These are phyloP conservation scores for Agaricus sinodeliciosus DNA, from an alignment of 768 basidiomycete genomes.

Conservation along the genomic window DNA sequence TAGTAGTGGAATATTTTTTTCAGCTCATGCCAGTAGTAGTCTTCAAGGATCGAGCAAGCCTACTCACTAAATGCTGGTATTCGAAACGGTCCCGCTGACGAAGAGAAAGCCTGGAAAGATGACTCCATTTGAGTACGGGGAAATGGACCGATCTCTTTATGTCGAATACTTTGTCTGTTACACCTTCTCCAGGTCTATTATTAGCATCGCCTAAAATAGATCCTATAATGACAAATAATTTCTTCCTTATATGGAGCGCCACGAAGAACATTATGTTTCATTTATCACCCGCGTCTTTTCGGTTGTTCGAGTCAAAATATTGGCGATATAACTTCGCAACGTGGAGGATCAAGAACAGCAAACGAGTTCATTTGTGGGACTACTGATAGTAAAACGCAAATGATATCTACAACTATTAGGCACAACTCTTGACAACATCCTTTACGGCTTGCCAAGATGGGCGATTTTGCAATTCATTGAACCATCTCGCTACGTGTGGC, in stretches of 20 bases:
- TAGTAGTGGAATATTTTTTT: background rate
- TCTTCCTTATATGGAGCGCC: constrained; percentile 16
- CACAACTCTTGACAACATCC: constrained; percentile 21
- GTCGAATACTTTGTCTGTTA: too few species aligned
- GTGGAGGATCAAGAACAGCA: too few species aligned
- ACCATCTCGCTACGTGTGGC: constrained; percentile 39
- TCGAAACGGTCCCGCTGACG: constrained; percentile 20
- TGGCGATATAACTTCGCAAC: too few species aligned
- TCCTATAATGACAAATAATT: too few species aligned
- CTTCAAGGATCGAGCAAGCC: constrained; percentile 69
- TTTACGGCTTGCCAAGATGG: constrained; percentile 45
- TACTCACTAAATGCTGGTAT: constrained; percentile 72
- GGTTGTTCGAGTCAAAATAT: too few species aligned
- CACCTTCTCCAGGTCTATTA: too few species aligned
- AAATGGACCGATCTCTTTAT: constrained; percentile 34
- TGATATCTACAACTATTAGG: constrained; percentile 21
- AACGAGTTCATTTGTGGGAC: too few species aligned
- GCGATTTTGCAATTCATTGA: constrained; percentile 29
- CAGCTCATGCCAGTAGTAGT: constrained; percentile 53
- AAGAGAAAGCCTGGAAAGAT: constrained; percentile 46
- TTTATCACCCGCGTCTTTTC: constrained; percentile 28
- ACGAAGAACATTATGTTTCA: constrained; percentile 76
- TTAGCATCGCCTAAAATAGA: too few species aligned
- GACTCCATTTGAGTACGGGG: constrained; percentile 41
- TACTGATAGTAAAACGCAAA: background rate